Base-by-base conservation (phyloP, 345 rosid genomes). In the Populus pruinosa region DNA sequence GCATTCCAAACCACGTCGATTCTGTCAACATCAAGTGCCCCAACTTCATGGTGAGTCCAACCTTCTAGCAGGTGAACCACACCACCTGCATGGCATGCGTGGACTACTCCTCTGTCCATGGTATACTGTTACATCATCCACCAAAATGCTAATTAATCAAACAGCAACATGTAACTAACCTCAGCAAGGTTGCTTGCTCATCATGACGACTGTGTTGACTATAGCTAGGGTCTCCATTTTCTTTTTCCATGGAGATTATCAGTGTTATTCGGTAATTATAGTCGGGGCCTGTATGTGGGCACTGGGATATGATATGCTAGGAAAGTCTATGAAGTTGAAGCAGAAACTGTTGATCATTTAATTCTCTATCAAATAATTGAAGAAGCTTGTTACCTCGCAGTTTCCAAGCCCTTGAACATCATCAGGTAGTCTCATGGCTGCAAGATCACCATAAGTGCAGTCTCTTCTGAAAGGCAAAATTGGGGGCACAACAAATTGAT, bases 1-100 rank as follows among this genome's bases (percentile, higher is more conserved):
- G 98, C 98, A 74, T 90, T 80, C 99, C 99, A 96, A 27, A 96
- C 98, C 3, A 87, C 8, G 85, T 94, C 98, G 50, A 96, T 96
- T 74, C 92, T 88, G 23, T 90, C 94, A 6, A 96, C 98, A 21
- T 96, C 94, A 4, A 96, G 76, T 1, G 98, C 94, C 12, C 99
- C 99, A 73, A 96, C 98, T 84, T 96, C 99, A 74, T 96, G 97
- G 80, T 94, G 98, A 29, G 84, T 79, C 97, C 97, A 96, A 1
- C 98, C 99, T 77, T 96, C 94, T 2, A 96, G 77, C 29, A 83
- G 76, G 83, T 96, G 99, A 67, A 96, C 98, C 84, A 94, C 91
- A 0, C 98, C 99, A 2, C 99, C 99, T 2, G 98, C 99, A 78
- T 96, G 99, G 78, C 99, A 96, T 33, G 99, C 99, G 63, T 96